These are phyloP conservation scores for Botrytis squamosa DNA, from an alignment of 2,329 filamentous ascomycete genomes.

Conservation along the genomic window DNA sequence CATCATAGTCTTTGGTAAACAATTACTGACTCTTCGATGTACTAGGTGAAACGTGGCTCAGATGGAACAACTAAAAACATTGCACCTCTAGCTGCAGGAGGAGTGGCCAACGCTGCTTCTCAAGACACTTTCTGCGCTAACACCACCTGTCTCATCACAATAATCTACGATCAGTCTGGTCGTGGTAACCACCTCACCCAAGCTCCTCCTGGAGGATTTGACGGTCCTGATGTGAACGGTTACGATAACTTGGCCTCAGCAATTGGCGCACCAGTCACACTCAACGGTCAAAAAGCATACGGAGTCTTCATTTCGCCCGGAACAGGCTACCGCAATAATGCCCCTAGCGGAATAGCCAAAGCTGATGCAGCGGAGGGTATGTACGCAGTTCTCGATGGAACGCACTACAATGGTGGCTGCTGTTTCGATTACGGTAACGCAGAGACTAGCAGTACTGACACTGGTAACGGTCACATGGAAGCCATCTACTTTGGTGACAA, in stretches of 20 bases:
- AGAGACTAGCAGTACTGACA: slow-evolving; percentile 51
- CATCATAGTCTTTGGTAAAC: not conserved
- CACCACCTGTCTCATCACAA: slow-evolving; percentile 62
- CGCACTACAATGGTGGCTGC: slow-evolving; percentile 57
- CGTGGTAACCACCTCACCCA: slow-evolving; percentile 61
- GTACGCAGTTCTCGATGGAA: slow-evolving; percentile 60
- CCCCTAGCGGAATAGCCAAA: slow-evolving; percentile 50
- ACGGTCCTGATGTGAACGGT: slow-evolving; percentile 54
- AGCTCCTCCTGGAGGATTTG: slow-evolving; percentile 56
- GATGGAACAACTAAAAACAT: slow-evolving; percentile 41
- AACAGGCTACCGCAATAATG: slow-evolving; percentile 62
- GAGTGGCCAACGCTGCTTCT: slow-evolving; percentile 58
- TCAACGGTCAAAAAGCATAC: slow-evolving; percentile 61
- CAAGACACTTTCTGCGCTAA: slow-evolving; percentile 61
- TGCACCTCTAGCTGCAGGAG: slow-evolving; percentile 53
- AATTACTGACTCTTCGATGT: not conserved
- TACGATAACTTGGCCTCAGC: slow-evolving; percentile 61
- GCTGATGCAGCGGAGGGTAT: slow-evolving; percentile 58
- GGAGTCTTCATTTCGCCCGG: slow-evolving; percentile 62
- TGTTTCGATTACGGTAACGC: slow-evolving; percentile 60
- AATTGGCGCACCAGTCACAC: slow-evolving; percentile 58
- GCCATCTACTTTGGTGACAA: slow-evolving; percentile 62
- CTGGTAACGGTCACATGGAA: slow-evolving; percentile 66
- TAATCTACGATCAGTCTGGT: slow-evolving; percentile 67
- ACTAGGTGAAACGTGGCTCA: slow-evolving; percentile 51